Base-by-base conservation (phyloP, 148 eudicot species). In the Rhododendron molle region DNA sequence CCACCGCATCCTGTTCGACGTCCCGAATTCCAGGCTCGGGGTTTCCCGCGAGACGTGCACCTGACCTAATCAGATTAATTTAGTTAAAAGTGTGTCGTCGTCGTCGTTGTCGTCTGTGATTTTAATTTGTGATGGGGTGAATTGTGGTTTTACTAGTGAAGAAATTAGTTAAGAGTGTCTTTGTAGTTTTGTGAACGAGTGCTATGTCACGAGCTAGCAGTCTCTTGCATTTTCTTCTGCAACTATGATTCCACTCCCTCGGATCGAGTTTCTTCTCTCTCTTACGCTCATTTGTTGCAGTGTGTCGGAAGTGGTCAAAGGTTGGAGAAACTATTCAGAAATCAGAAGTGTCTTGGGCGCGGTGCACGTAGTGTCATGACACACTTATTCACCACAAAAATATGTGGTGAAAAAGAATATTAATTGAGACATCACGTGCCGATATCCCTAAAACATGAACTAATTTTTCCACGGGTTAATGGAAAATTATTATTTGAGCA, bases 21-120 rank as follows among this genome's bases (percentile, higher is more conserved):
- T 90, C 9, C 92, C 93, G 36, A 94, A 93, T 56, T 91, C 93
- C 77, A 94, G 89, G 94, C 85, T 96, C 26, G 98, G 98, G 9
- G 93, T 96, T 23, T 86, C 96, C 6, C 95, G 96, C 43, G 98
- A 96, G 81, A 52, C 65, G 8, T 95, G 98, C 84, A 88, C 91
- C 82, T 89, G 87, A 77, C 74, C 13, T 1, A 4, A 14, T 62
- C 26, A 21, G 12, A 26, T 26, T 0, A 32, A 14, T 26, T 71
- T 67, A 67, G 34, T 62, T 40, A 5, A 40, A 40, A 40, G 44
- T 5, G 44, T 40, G 44, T 6, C 6, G 40, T 38, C 0, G 40
- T 38, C 40, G 40, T 38, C 5, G 34, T 32, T 0, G n/a, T n/a
- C n/a, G n/a, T n/a, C 34, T 32, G 8, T 7, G 28, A 7, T 7